Conservation (phyloP, 2,329 filamentous ascomycete genomes). For the Aspergillus carbonarius region DNA sequence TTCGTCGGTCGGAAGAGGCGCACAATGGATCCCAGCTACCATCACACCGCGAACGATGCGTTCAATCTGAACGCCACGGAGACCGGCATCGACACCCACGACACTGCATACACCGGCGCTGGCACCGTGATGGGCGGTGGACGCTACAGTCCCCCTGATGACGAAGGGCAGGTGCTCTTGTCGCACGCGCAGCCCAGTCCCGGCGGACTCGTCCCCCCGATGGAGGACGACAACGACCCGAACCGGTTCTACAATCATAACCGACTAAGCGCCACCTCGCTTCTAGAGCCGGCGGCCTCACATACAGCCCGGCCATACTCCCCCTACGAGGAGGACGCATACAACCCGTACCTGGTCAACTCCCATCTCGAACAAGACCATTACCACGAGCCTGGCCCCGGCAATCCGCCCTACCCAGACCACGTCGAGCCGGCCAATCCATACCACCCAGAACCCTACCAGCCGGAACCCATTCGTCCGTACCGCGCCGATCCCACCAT, state of each 20-base stretch:
- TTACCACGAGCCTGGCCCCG: background rate
- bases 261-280: slow-evolving; percentile 11
- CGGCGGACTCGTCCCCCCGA: slow-evolving; percentile 13
- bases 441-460: slow-evolving; percentile 14
- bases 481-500: slow-evolving; percentile 16
- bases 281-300: slow-evolving; percentile 14
- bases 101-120: slow-evolving; percentile 31
- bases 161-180: slow-evolving; percentile 42
- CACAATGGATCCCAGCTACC: slow-evolving; percentile 42
- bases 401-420: background rate
- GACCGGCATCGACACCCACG: slow-evolving; percentile 10
- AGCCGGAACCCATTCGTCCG: slow-evolving; percentile 14
- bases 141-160: slow-evolving; percentile 24
- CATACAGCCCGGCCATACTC: slow-evolving; percentile 18
- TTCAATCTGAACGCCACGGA: slow-evolving; percentile 30
- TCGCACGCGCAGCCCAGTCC: slow-evolving; percentile 39
- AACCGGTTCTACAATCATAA: slow-evolving; percentile 14
- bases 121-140: slow-evolving; percentile 21
- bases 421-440: slow-evolving; percentile 17
- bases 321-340: slow-evolving; percentile 19
- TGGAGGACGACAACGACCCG: slow-evolving; percentile 19
- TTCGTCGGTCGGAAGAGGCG: slow-evolving; percentile 66
- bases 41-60: slow-evolving; percentile 15
- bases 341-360: slow-evolving; percentile 15
- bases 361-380: slow-evolving; percentile 1